Conservation (phyloP, 106 monocot species). For the Vanilla planifolia region DNA sequence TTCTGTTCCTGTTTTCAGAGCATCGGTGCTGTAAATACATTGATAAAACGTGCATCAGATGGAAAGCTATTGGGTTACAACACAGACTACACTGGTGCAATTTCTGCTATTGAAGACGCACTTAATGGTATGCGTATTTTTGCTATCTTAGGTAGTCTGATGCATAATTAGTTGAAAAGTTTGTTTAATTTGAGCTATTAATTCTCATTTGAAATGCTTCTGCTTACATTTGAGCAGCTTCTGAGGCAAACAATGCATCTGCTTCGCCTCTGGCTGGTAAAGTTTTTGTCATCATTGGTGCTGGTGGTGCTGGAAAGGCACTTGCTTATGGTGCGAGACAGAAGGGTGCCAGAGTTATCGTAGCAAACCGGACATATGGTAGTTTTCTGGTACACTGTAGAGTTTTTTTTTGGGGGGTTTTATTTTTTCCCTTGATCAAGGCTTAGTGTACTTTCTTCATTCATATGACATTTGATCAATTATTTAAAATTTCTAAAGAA, state of each 20-base stretch:
- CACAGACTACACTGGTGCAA: slow-evolving; percentile 90
- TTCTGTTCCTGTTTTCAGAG: slow-evolving; percentile 42
- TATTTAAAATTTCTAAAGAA: neutral
- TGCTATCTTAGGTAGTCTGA: neutral
- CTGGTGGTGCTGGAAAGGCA: slow-evolving; percentile 98
- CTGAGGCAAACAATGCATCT: slow-evolving; percentile 27
- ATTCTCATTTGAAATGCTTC: slow-evolving; percentile 3
- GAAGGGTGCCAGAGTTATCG: slow-evolving; percentile 85
- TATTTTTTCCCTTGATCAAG: neutral
- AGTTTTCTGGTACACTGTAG: neutral
- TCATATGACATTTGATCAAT: neutral
- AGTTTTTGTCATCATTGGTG: slow-evolving; percentile 88
- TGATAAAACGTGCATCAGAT: slow-evolving; percentile 62
- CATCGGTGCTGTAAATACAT: slow-evolving; percentile 94
- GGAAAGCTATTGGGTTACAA: slow-evolving; percentile 92
- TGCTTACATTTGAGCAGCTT: slow-evolving; percentile 28
- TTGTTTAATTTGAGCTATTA: no score
- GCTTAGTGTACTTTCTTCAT: neutral
- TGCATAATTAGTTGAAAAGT: slow-evolving; percentile 1
- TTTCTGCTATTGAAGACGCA: slow-evolving; percentile 98
- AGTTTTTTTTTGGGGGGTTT: neutral
- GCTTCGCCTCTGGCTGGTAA: slow-evolving; percentile 76
- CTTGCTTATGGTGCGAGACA: slow-evolving; percentile 94
- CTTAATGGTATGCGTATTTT: neutral
- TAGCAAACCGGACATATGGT: slow-evolving; percentile 93